phyloP scores from a whole-genome alignment of 768 basidiomycete genomes.

The Tricholoma sp. region DNA sequence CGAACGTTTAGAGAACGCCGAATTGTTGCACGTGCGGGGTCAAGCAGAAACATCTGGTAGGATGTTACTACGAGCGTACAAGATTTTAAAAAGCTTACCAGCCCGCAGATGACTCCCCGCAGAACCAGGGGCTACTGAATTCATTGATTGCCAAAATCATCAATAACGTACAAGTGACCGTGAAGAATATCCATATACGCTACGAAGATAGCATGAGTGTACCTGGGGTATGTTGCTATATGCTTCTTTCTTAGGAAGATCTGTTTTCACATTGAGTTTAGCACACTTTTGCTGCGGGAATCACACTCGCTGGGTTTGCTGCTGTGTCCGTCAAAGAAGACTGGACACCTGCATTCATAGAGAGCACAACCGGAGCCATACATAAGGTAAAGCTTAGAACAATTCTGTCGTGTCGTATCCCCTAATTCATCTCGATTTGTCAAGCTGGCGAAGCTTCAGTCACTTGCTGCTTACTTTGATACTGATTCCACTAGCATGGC shows the following conservation, averaged over 20 bases:
- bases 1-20: constrained; percentile 86
- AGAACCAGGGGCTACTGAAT: constrained; percentile 80
- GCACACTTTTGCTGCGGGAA: constrained; percentile 93
- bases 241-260: constrained; percentile 3
- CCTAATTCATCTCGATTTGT: background rate
- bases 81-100: constrained; percentile 4
- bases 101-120: constrained; percentile 45
- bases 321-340: constrained; percentile 83
- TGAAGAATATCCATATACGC: constrained; percentile 93
- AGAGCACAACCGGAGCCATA: constrained; percentile 79
- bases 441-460: constrained; percentile 81
- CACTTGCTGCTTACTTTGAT: constrained; percentile 90
- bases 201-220: constrained; percentile 96
- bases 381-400: constrained; percentile 61
- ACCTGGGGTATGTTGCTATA: constrained; percentile 62
- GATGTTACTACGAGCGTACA: constrained; percentile 5
- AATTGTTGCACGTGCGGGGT: constrained; percentile 67
- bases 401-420: background rate
- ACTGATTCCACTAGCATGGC: constrained; percentile 84
- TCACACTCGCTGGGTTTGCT: constrained; percentile 84
- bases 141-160: constrained; percentile 86
- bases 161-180: constrained; percentile 93
- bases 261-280: constrained; percentile 23
- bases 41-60: constrained; percentile 50
- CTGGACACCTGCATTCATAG: constrained; percentile 91